A percentile compares a stretch with the other conserved stretches of the same genome.
Conservation (phyloP, 1,284 basidiomycete species). For the Vanrija sp. region DNA sequence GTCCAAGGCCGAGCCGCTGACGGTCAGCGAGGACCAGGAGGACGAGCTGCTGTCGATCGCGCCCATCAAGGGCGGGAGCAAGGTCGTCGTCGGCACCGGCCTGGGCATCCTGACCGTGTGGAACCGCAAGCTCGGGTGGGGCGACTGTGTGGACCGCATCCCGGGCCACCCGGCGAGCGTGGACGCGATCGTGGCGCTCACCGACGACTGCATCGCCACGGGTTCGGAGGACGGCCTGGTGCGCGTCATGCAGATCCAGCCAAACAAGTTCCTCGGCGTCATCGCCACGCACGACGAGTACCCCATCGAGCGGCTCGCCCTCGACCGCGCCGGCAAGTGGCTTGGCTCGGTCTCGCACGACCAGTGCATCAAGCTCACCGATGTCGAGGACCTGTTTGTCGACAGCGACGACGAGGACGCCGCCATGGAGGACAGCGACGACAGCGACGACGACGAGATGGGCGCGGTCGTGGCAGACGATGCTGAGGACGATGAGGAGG, state of each 20-base stretch:
- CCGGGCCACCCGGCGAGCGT: constrained; percentile 86
- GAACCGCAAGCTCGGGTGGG: constrained; percentile 79
- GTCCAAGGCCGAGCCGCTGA: constrained; percentile 67
- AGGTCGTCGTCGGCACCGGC: constrained; percentile 85
- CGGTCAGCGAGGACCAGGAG: constrained; percentile 89
- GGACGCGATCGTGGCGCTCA: constrained; percentile 73
- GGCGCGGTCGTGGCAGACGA: constrained; percentile 18
- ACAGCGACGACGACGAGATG: constrained; percentile 14
- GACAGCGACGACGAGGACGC: constrained; percentile 54
- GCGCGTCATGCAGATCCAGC: constrained; percentile 81
- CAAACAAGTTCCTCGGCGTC: constrained; percentile 84
- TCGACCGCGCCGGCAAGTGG: constrained; percentile 63
- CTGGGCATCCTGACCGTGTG: constrained; percentile 87
- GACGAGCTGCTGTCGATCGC: constrained; percentile 85
- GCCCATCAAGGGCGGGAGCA: constrained; percentile 74
- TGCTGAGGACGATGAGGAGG: constrained; percentile 13
- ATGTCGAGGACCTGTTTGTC: constrained; percentile 65
- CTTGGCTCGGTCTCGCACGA: constrained; percentile 93
- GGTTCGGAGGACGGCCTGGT: constrained; percentile 91
- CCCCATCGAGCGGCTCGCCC: constrained; percentile 79
- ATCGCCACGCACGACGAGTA: constrained; percentile 86
- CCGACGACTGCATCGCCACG: constrained; percentile 66
- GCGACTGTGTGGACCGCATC: constrained; percentile 80
- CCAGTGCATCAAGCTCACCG: constrained; percentile 76
- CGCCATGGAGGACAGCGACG: constrained; percentile 50